These are phyloP conservation scores for Xylaria acuta DNA, from an alignment of 495 filamentous ascomycete genomes.

Conservation along the genomic window DNA sequence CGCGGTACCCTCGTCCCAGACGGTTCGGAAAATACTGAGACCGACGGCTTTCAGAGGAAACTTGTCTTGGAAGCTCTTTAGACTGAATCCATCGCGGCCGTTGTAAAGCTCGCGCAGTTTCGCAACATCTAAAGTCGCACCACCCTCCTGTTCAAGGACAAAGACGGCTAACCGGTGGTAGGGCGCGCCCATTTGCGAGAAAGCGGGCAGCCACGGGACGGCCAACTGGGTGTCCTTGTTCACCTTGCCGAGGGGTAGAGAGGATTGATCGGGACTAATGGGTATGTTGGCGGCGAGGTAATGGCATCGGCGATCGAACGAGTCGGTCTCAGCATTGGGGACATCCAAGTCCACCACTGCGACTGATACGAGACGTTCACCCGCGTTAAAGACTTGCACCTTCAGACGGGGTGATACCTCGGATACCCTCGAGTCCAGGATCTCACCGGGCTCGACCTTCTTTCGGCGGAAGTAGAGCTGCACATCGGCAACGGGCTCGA, in stretches of 20 bases:
- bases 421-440: constrained; percentile 73
- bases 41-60: constrained; percentile 76
- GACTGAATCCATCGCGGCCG: constrained; percentile 68
- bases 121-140: constrained; percentile 63
- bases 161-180: constrained; percentile 90
- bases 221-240: constrained; percentile 66
- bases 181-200: constrained; percentile 85
- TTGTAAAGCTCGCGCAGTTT: constrained; percentile 60
- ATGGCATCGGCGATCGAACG: constrained; percentile 81
- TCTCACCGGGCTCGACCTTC: constrained; percentile 74
- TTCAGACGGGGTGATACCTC: constrained; percentile 73
- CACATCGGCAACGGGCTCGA: constrained; percentile 80
- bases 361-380: constrained; percentile 80
- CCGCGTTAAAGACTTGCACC: constrained; percentile 83
- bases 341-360: constrained; percentile 91
- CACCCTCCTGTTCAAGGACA: constrained; percentile 77
- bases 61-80: constrained; percentile 74
- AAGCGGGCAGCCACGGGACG: constrained; percentile 83
- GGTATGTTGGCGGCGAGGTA: constrained; percentile 75
- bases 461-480: constrained; percentile 75
- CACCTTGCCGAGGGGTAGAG: constrained; percentile 54
- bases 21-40: constrained; percentile 81
- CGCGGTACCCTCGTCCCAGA: constrained; percentile 87
- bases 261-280: constrained; percentile 55
- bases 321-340: constrained; percentile 76